Evolutionary conservation across 2,329 filamentous ascomycete genomes (phyloP).

Genomic region (Coleophoma cylindrospora): DNA sequence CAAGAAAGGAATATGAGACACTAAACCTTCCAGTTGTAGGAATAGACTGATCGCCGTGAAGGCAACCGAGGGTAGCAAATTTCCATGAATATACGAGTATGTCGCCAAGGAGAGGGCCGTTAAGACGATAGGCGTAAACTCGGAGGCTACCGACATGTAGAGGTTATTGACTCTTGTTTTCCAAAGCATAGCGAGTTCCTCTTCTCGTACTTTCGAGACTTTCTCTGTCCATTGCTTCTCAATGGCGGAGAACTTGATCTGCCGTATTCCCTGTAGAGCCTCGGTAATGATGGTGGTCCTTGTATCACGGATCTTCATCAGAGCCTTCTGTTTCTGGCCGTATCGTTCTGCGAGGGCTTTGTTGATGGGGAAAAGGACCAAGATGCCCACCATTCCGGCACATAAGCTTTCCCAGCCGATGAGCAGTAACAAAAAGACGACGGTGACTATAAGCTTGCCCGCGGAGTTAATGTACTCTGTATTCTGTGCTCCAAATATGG

Average conservation of each 20-base stretch:
- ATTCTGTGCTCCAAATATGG: conserved; percentile 59
- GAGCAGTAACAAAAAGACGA: conserved; percentile 59
- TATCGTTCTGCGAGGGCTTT: conserved; percentile 59
- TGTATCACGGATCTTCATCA: conserved; percentile 71
- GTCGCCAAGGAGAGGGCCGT: conserved; percentile 64
- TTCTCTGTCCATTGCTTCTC: conserved; percentile 69
- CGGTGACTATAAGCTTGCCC: conserved; percentile 57
- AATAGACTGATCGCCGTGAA: conserved; percentile 75
- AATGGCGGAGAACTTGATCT: conserved; percentile 76
- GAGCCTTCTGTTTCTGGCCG: conserved; percentile 52
- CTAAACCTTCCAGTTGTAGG: conserved; percentile 61
- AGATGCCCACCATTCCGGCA: conserved; percentile 58
- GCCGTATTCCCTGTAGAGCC: conserved; percentile 69
- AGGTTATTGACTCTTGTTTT: conserved; percentile 22
- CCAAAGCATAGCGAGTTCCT: conserved; percentile 62
- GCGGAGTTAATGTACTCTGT: conserved; percentile 55
- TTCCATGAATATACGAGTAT: conserved; percentile 59
- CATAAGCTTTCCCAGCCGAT: conserved; percentile 66
- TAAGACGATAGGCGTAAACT: conserved; percentile 66
- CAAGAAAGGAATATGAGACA: conserved; percentile 66
- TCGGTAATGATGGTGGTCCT: conserved; percentile 74
- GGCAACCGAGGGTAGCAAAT: conserved; percentile 65
- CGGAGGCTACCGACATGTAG: conserved; percentile 43
- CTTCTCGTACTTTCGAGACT: conserved; percentile 57
- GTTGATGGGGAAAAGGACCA: conserved; percentile 61